Percentiles rank a stretch among this genome's conserved stretches.
Evolutionary conservation across 1,139 yeast species (phyloP).

Genomic region (Ogataea hybrid): DNA sequence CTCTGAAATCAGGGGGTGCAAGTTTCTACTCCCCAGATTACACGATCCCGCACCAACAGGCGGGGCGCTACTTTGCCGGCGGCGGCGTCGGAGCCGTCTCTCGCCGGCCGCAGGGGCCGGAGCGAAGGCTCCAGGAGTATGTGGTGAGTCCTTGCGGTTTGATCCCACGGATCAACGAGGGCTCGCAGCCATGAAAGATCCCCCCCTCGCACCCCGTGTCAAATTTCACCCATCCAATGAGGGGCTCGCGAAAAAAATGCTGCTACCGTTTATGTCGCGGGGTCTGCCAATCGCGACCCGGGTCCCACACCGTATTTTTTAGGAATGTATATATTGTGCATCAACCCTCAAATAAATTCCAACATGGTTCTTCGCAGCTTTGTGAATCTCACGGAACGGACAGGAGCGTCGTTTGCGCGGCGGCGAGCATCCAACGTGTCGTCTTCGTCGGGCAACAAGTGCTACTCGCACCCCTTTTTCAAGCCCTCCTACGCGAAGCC

Average conservation of each 20-base stretch:
- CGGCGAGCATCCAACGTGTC: conserved; percentile 14
- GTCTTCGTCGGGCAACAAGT: conserved; percentile 5
- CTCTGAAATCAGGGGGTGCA: conserved; percentile 7
- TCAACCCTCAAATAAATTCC: background rate
- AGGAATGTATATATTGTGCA: background rate
- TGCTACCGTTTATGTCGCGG: background rate
- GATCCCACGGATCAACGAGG: conserved; percentile 26
- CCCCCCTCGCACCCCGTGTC: conserved; percentile 4
- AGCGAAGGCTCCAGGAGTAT: conserved; percentile 32
- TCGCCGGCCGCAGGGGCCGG: background rate
- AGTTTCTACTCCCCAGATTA: conserved; percentile 6
- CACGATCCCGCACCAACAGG: conserved; percentile 11
- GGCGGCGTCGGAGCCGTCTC: background rate
- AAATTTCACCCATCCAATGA: background rate
- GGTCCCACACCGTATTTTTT: background rate
- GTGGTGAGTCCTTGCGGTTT: conserved; percentile 33
- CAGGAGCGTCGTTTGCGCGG: conserved; percentile 14
- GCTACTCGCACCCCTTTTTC: conserved; percentile 30
- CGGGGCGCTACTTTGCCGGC: conserved; percentile 4
- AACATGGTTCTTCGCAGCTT: conserved; percentile 26
- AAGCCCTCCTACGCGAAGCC: conserved; percentile 31
- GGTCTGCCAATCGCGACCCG: background rate
- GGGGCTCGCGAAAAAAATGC: background rate
- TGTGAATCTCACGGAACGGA: conserved; percentile 19
- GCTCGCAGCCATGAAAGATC: conserved; percentile 5